phyloP scores from a whole-genome alignment of 805 yeast species.

The Myxozyma melibiosi region DNA sequence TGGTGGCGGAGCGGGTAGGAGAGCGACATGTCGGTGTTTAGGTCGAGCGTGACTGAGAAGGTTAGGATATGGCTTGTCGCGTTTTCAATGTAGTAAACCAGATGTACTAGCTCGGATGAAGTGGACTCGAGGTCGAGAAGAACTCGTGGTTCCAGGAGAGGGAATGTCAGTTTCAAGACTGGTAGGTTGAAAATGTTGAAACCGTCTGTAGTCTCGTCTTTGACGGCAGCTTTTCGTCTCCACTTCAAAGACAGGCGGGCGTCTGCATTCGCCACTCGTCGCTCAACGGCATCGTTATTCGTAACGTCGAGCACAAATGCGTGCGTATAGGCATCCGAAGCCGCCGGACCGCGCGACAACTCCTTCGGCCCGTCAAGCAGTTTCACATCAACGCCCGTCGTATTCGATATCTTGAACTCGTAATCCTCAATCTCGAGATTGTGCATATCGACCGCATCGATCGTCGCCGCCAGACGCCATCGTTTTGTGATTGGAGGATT shows the following conservation, averaged over 20 bases:
- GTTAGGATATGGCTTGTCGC: slow-evolving; percentile 72
- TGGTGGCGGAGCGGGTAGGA: slow-evolving; percentile 30
- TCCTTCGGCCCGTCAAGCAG: slow-evolving; percentile 7
- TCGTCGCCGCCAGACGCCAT: slow-evolving; percentile 42
- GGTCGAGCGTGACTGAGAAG: slow-evolving; percentile 54
- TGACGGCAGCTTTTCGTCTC: slow-evolving; percentile 33
- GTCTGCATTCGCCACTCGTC: slow-evolving; percentile 32
- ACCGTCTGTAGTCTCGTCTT: background rate
- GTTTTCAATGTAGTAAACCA: slow-evolving; percentile 65
- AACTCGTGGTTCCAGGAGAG: slow-evolving; percentile 71
- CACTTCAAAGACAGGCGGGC: slow-evolving; percentile 41
- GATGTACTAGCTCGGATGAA: slow-evolving; percentile 37
- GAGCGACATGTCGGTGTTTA: slow-evolving; percentile 40
- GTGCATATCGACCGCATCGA: slow-evolving; percentile 36
- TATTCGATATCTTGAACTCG: slow-evolving; percentile 31
- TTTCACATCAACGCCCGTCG: slow-evolving; percentile 31
- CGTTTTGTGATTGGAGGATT: slow-evolving; percentile 41
- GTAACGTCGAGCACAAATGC: slow-evolving; percentile 33
- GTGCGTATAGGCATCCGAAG: slow-evolving; percentile 32
- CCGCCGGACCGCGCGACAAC: background rate
- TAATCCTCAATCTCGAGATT: slow-evolving; percentile 34
- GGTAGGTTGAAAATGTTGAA: slow-evolving; percentile 35
- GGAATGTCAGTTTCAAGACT: slow-evolving; percentile 57
- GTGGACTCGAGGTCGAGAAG: slow-evolving; percentile 45
- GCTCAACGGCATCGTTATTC: slow-evolving; percentile 25